These are phyloP conservation scores for Coemansia sp. DNA, from an alignment of 192 early-diverging fungal genomes.

Conservation along the genomic window DNA sequence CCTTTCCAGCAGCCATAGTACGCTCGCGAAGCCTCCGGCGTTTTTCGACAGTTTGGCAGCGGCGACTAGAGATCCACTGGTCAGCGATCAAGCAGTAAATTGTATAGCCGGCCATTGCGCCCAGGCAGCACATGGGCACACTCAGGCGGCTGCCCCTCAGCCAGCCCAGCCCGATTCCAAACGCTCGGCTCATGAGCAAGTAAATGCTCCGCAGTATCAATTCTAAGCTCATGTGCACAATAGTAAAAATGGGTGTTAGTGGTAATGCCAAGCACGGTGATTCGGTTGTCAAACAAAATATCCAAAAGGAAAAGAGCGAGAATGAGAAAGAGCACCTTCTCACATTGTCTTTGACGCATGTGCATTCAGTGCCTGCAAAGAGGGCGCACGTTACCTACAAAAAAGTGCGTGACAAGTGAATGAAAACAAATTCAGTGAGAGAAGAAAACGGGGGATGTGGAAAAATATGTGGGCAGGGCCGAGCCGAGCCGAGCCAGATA, in stretches of 20 bases:
- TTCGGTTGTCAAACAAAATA: neutral
- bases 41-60: conserved; percentile 13
- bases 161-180: conserved; percentile 40
- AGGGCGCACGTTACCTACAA: conserved; percentile 1
- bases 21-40: conserved; percentile 7
- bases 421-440: neutral
- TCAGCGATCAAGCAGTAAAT: conserved; percentile 34
- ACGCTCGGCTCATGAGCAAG: conserved; percentile 25
- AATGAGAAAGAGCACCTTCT: neutral
- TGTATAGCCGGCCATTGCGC: conserved; percentile 38
- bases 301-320: neutral
- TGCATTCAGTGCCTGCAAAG: neutral
- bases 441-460: neutral
- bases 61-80: conserved; percentile 34
- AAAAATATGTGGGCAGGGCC: neutral
- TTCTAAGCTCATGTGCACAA: neutral
- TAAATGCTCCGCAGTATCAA: neutral
- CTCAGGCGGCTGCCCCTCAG: conserved; percentile 22
- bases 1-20: neutral
- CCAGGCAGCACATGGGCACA: conserved; percentile 28
- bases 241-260: neutral
- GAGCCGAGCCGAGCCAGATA: neutral
- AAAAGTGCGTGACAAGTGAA: neutral
- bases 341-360: neutral
- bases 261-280: neutral